Conservation (phyloP, 768 basidiomycete genomes). For the Lactifluus hygrophoroides region DNA sequence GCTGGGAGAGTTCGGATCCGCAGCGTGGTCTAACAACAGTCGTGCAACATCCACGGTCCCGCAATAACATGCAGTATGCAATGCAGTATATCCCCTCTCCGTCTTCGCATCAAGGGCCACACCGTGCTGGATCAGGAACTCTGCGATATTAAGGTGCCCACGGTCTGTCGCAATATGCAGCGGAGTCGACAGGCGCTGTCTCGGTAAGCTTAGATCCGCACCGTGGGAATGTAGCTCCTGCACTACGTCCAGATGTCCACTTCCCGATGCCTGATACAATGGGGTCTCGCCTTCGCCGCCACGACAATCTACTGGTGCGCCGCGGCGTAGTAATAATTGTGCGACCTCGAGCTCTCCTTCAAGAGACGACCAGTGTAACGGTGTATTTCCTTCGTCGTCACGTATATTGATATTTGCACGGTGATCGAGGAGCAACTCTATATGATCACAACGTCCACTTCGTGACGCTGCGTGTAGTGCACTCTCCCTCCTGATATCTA, state of each 20-base stretch:
- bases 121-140: not conserved
- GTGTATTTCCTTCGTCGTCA: not conserved
- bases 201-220: not conserved
- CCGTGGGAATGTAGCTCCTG: not conserved
- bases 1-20: not conserved
- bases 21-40: not conserved
- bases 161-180: not conserved
- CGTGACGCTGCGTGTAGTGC: not conserved
- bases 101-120: not conserved
- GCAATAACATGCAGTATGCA: accelerated
- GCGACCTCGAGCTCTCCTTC: not conserved
- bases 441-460: not conserved
- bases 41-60: not conserved
- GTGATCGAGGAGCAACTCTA: not conserved
- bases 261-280: not conserved
- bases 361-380: not conserved
- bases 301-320: not conserved
- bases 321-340: not conserved
- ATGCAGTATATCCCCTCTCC: not conserved
- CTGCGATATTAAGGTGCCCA: not conserved
- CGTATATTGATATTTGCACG: not conserved
- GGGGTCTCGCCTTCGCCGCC: not conserved
- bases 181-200: not conserved
- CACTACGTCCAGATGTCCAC: not conserved
- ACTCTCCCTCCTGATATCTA: accelerated